Evolutionary conservation across 371 early-diverging fungal genomes (phyloP).

Genomic region (Mucor velutinosus): DNA sequence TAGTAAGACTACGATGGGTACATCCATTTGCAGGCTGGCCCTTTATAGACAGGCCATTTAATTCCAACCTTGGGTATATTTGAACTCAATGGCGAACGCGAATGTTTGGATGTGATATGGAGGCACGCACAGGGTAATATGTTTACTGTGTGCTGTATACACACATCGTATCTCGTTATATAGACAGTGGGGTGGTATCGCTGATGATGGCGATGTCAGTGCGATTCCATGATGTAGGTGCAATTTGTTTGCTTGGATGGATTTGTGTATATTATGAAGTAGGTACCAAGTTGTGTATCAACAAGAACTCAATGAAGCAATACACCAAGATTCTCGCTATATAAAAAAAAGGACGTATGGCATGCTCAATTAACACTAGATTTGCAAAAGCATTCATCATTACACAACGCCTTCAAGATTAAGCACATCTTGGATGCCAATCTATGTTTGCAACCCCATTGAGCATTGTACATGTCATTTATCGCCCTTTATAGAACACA

Average conservation of each 20-base stretch:
- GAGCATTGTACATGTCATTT: too few species aligned
- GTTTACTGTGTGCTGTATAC: slow-evolving; percentile 35
- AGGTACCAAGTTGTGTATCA: too few species aligned
- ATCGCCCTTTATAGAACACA: too few species aligned
- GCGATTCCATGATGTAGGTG: slow-evolving; percentile 43
- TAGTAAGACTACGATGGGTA: slow-evolving; percentile 28
- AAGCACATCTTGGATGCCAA: too few species aligned
- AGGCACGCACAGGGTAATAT: slow-evolving; percentile 34
- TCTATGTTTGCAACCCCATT: too few species aligned
- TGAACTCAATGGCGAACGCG: slow-evolving; percentile 49
- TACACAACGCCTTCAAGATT: too few species aligned
- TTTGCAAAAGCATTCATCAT: too few species aligned
- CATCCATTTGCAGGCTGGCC: slow-evolving; percentile 38
- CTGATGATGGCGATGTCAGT: slow-evolving; percentile 8
- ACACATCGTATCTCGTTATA: slow-evolving; percentile 22
- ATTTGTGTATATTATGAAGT: too few species aligned
- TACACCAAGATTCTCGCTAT: too few species aligned
- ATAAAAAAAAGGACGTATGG: too few species aligned
- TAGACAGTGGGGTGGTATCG: not conserved
- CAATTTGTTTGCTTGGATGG: slow-evolving; percentile 38
- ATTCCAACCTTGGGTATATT: slow-evolving; percentile 20
- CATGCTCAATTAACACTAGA: too few species aligned
- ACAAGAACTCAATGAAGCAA: too few species aligned
- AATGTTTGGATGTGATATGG: slow-evolving; percentile 38
- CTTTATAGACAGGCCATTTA: slow-evolving; percentile 27